Conservation (phyloP, 2,329 filamentous ascomycete species). For the Fusarium sterilihyphosum region DNA sequence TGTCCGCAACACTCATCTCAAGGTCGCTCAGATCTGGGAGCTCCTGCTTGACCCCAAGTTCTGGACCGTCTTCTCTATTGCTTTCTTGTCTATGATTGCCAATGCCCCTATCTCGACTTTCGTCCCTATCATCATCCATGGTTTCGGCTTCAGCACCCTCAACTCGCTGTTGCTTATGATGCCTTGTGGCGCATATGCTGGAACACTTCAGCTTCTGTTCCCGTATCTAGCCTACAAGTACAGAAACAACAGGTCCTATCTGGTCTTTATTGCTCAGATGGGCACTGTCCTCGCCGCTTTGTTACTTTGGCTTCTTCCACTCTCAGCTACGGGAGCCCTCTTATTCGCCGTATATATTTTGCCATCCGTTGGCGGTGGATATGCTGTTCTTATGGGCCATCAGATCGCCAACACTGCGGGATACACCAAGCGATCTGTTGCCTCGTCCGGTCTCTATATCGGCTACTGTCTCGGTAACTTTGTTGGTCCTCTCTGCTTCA, state of each 20-base stretch:
- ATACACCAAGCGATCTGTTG: slow-evolving; percentile 61
- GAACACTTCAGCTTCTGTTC: slow-evolving; percentile 51
- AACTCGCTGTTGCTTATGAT: slow-evolving; percentile 53
- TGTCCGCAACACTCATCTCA: slow-evolving; percentile 56
- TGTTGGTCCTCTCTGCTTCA: slow-evolving; percentile 55
- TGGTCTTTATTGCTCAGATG: slow-evolving; percentile 52
- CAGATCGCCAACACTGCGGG: slow-evolving; percentile 61
- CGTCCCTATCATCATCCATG: slow-evolving; percentile 56
- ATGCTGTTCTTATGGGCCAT: slow-evolving; percentile 55
- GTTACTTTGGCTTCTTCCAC: slow-evolving; percentile 29
- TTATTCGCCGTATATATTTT: no score
- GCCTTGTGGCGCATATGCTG: slow-evolving; percentile 49
- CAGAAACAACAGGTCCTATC: slow-evolving; percentile 47
- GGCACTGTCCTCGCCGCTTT: slow-evolving; percentile 50
- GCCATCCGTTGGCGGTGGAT: slow-evolving; percentile 50
- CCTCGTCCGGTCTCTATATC: slow-evolving; percentile 59
- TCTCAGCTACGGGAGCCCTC: slow-evolving; percentile 44
- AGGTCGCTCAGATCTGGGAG: slow-evolving; percentile 54
- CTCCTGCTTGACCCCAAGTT: slow-evolving; percentile 48
- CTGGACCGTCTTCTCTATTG: slow-evolving; percentile 53
- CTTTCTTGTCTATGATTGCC: slow-evolving; percentile 52
- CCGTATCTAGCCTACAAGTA: slow-evolving; percentile 54
- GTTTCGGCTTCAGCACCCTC: slow-evolving; percentile 55
- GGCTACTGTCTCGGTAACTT: slow-evolving; percentile 62
- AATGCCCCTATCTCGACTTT: slow-evolving; percentile 58